Percentiles rank a stretch among this genome's conserved stretches.
phyloP scores from a whole-genome alignment of 176 grass and related monocot genomes.

The Triticum monococcum region DNA sequence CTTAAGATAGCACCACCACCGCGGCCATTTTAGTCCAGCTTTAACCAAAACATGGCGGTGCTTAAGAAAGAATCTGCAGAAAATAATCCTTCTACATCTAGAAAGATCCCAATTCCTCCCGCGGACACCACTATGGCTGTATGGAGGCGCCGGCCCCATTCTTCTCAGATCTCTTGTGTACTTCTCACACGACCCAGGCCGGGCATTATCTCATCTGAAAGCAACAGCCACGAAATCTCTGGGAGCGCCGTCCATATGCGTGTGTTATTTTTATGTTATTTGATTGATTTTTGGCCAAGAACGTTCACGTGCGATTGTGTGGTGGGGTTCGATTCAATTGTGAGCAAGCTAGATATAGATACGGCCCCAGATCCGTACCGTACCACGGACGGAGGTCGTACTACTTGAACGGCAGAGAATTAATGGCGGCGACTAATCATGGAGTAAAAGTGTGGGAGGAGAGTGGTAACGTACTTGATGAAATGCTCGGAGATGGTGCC shows the following conservation, averaged over 20 bases:
- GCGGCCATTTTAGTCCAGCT: no score
- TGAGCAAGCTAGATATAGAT: not conserved
- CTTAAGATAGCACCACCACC: not conserved
- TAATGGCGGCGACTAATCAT: not conserved
- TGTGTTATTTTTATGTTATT: no score
- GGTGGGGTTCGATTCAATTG: not conserved
- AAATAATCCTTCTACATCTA: not conserved
- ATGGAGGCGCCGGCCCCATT: not conserved
- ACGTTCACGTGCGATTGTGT: not conserved
- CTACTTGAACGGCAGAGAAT: not conserved
- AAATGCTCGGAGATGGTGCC: conserved; percentile 93
- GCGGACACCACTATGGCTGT: not conserved
- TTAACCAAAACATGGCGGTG: not conserved
- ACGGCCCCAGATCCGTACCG: conserved; percentile 7
- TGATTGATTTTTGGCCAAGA: not conserved
- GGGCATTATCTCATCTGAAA: not conserved
- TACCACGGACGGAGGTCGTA: conserved; percentile 10
- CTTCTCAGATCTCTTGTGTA: not conserved
- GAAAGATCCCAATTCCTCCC: not conserved
- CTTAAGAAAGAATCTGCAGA: not conserved
- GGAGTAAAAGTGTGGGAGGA: not conserved
- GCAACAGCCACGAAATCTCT: not conserved
- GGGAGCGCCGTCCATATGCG: not conserved
- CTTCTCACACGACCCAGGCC: not conserved
- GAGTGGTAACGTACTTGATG: conserved; percentile 58